Evolutionary conservation across 1,284 basidiomycete species (phyloP), one percentile per base, ranked within the genome.

Genomic region (Anthracocystis setariae): DNA sequence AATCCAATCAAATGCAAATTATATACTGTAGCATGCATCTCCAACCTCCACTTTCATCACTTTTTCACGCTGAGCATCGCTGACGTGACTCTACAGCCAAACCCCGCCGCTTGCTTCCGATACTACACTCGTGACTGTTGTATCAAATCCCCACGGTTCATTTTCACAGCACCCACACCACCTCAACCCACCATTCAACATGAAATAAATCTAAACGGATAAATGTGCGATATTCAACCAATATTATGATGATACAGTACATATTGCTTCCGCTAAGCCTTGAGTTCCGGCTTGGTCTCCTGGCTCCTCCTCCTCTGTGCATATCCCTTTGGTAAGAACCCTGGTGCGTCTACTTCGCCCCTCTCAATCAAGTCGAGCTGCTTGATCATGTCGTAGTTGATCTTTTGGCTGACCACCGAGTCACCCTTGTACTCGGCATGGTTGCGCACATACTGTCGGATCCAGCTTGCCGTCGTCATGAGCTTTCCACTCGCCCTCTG

Each of bases 371-470:
- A 89, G 82, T 98, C 94, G n/a, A 97, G 85, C 8, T 92, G 91
- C 49, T 90, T 87, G 82, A 97, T 87, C 39, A 98, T 87, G 84
- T 98, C 96, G 82, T 94, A 96, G 81, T 95, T 97, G 82, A 98
- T 93, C 84, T 92, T 89, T 79, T 93, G 88, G 48, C 86, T 90
- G 23, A 99, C 91, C 33, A 92, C 90, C 40, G 93, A 96, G 84
- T 98, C 94, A 51, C 88, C 87, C 84, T 92, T 91, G 86, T 99
- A 99, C 20, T 86, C 87, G 3, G 94, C 92, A 84, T 99, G 96
- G 1, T 88, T 87, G 20, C 89, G 89, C 45, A 99, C 91, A 83
- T 96, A 98, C 46, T 91, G 87, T 25, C 96, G 88, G 58, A 97
- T 94, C 93, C 93, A 99, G 8, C 89, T 89, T 2, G 96, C 96